These are phyloP conservation scores for Zymoseptoria crescenta DNA, from an alignment of 2,329 filamentous ascomycete species.

Conservation along the genomic window DNA sequence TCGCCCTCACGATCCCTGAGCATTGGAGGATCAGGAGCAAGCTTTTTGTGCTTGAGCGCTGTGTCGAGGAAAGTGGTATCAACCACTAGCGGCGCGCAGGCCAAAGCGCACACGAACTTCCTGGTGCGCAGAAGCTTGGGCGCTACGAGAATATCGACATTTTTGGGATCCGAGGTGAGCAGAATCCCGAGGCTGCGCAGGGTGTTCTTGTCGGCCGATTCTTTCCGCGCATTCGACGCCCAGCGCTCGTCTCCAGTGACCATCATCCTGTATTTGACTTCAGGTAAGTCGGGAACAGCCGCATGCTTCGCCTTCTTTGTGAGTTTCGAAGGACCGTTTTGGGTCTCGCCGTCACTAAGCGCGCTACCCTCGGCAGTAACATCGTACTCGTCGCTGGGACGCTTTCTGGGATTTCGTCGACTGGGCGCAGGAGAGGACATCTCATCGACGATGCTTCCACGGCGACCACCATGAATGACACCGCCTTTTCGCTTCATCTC, in stretches of 20 bases:
- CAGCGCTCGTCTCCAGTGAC: conserved; percentile 80
- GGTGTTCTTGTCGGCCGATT: conserved; percentile 74
- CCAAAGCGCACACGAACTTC: conserved; percentile 86
- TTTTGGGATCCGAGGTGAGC: conserved; percentile 65
- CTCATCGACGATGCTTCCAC: conserved; percentile 39
- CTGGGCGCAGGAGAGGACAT: conserved; percentile 21
- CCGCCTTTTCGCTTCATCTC: conserved; percentile 76
- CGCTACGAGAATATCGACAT: conserved; percentile 79
- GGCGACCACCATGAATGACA: conserved; percentile 51
- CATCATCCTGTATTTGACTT: conserved; percentile 66
- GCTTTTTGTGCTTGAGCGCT: conserved; percentile 60
- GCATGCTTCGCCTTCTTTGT: conserved; percentile 43
- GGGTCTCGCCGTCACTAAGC: conserved; percentile 39
- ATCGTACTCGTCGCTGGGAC: conserved; percentile 33
- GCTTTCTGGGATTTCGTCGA: conserved; percentile 24
- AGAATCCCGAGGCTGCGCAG: conserved; percentile 80
- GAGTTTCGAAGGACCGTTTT: conserved; percentile 36
- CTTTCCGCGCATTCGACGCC: conserved; percentile 63
- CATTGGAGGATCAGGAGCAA: conserved; percentile 57
- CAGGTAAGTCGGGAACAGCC: conserved; percentile 44
- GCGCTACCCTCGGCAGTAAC: conserved; percentile 37
- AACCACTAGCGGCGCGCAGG: conserved; percentile 70
- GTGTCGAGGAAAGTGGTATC: conserved; percentile 70
- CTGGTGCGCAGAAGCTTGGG: conserved; percentile 80
- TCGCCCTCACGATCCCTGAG: conserved; percentile 63